Evolutionary conservation across 805 yeast species (phyloP).

Genomic region (Saccharomyces mikatae): DNA sequence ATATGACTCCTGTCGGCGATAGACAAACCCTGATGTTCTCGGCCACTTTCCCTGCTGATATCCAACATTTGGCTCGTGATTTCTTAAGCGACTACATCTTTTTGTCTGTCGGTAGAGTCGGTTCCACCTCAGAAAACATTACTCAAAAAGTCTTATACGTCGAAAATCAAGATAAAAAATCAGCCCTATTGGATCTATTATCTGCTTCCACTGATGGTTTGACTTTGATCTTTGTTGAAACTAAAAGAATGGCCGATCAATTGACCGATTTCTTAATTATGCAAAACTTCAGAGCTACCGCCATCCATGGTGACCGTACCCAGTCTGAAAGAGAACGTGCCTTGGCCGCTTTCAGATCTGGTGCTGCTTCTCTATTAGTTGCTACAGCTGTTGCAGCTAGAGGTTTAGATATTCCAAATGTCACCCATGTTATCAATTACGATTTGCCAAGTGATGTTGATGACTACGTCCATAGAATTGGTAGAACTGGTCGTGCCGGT

Average conservation of each 20-base stretch:
- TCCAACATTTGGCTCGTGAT: slow-evolving; percentile 94
- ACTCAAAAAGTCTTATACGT: slow-evolving; percentile 90
- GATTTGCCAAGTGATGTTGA: slow-evolving; percentile 96
- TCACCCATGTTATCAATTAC: slow-evolving; percentile 93
- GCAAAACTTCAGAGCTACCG: slow-evolving; percentile 92
- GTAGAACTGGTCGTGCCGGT: slow-evolving; percentile 99
- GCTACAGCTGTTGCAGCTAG: slow-evolving; percentile 99
- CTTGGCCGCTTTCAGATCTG: slow-evolving; percentile 84
- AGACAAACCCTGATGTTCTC: slow-evolving; percentile 98
- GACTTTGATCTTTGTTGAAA: slow-evolving; percentile 92
- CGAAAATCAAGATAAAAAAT: slow-evolving; percentile 87
- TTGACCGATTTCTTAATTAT: slow-evolving; percentile 84
- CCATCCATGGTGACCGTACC: slow-evolving; percentile 98
- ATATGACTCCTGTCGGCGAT: slow-evolving; percentile 84
- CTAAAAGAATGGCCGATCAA: slow-evolving; percentile 97
- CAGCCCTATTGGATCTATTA: slow-evolving; percentile 80
- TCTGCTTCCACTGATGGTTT: slow-evolving; percentile 69
- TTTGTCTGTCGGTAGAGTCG: slow-evolving; percentile 97
- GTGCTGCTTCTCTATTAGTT: slow-evolving; percentile 87
- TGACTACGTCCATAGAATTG: slow-evolving; percentile 98
- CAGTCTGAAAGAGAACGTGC: slow-evolving; percentile 98
- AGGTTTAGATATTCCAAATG: slow-evolving; percentile 99
- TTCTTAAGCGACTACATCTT: slow-evolving; percentile 93
- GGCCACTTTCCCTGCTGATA: slow-evolving; percentile 98
- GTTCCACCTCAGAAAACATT: slow-evolving; percentile 97